Evolutionary conservation across 768 basidiomycete genomes (phyloP).

Genomic region (Boletellus sp.): DNA sequence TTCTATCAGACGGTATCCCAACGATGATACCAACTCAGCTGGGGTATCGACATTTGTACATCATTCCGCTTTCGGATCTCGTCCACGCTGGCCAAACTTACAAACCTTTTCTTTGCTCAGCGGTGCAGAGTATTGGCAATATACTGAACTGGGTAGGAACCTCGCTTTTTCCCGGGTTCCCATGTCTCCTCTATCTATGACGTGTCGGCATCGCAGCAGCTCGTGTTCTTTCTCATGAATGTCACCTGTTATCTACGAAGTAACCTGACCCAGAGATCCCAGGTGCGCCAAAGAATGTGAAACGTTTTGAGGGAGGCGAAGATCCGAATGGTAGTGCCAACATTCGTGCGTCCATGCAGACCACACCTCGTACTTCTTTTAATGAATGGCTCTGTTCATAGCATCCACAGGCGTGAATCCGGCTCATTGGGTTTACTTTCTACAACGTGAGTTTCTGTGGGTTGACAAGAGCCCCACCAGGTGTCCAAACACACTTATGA

Average conservation of each 20-base stretch:
- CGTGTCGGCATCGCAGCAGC: background rate
- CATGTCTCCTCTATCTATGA: background rate
- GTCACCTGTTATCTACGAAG: slow-evolving; percentile 1
- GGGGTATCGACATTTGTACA: slow-evolving; percentile 47
- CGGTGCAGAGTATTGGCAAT: slow-evolving; percentile 47
- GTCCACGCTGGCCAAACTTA: slow-evolving; percentile 11
- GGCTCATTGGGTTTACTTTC: slow-evolving; percentile 46
- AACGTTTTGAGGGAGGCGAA: slow-evolving; percentile 42
- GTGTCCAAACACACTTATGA: slow-evolving; percentile 1
- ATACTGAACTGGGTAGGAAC: slow-evolving; percentile 36
- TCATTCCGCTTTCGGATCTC: background rate
- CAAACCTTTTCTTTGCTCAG: slow-evolving; percentile 14
- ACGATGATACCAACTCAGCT: slow-evolving; percentile 43
- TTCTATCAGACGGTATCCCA: slow-evolving; percentile 44
- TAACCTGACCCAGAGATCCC: background rate
- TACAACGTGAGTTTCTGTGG: slow-evolving; percentile 34
- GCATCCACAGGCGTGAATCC: slow-evolving; percentile 47
- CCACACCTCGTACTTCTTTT: background rate
- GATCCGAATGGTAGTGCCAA: slow-evolving; percentile 47
- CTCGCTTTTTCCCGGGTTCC: background rate
- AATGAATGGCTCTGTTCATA: slow-evolving; percentile 11
- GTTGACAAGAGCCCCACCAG: background rate
- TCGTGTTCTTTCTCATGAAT: background rate
- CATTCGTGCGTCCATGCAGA: slow-evolving; percentile 34
- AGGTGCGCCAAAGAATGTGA: slow-evolving; percentile 36